Evolutionary conservation across 805 yeast species (phyloP), one percentile per base, ranked within the genome.

Genomic region (Hanseniaspora nectarophila): DNA sequence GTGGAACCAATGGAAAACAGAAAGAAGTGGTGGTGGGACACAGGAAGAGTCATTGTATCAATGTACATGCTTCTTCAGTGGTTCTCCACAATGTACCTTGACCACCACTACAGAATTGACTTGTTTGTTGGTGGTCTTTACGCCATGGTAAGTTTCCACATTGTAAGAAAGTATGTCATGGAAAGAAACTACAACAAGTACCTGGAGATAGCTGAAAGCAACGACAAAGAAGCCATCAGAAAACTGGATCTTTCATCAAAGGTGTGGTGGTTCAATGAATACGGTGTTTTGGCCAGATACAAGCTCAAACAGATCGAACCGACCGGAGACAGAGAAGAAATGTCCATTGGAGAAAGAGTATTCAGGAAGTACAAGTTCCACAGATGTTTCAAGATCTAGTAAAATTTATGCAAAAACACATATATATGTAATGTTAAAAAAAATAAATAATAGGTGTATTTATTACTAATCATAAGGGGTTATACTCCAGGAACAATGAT

Each of bases 31-130:
- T 52, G 51, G 45, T 42, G 51, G 47, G 16, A 45, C 34, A 45
- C 49, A 10, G 47, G 46, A n/a, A 28, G 62, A 55, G 16, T 68
- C 5, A 56, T 71, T 1, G 73, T 71, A 20, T 59, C 73, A 5
- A 33, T 55, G 0, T 81, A 75, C 62, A 75, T 81, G 7, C 54
- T 69, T 2, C 60, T 77, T 32, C 86, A 81, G 61, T 80, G 86
- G 83, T 82, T 86, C 85, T 77, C 85, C 23, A 78, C 85, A 2
- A 77, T 81, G 67, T 82, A 82, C 59, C 63, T 82, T 54, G 86
- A 81, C 61, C 87, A 81, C 63, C 88, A 81, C 63, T 82, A 81
- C 74, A 70, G 85, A 54, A 63, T 80, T 33, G 87, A 82, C 60
- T 65, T 81, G 49, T 63, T 80, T 35, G 68, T 69, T 15, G 86